Evolutionary conservation across 2,329 filamentous ascomycete species (phyloP).

Genomic region (Verticillium nonalfalfae): DNA sequence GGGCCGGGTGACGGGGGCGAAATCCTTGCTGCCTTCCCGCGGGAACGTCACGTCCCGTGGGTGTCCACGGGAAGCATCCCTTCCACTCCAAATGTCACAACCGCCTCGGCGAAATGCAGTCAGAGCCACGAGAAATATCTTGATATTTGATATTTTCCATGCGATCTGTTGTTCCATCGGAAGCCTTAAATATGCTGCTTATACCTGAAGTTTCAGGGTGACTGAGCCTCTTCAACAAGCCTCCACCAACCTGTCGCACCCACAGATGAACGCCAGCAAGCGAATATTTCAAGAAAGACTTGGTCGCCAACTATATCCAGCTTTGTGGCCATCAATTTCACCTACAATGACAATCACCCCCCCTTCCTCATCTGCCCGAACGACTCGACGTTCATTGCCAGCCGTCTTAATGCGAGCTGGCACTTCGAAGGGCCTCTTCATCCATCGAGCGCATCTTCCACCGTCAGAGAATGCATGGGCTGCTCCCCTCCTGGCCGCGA

Average conservation of each 20-base stretch:
- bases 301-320: neutral
- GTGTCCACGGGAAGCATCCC: neutral
- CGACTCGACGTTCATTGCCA: conserved; percentile 23
- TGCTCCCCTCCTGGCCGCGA: conserved; percentile 42
- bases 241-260: neutral
- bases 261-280: neutral
- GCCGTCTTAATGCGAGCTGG: conserved; percentile 58
- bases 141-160: neutral
- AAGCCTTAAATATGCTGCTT: neutral
- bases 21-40: neutral
- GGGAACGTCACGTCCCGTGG: neutral
- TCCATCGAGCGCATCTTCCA: conserved; percentile 48
- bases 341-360: conserved; percentile 5
- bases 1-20: neutral
- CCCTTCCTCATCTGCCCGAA: neutral
- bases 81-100: neutral
- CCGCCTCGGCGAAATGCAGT: neutral
- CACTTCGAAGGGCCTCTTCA: conserved; percentile 55
- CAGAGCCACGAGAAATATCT: neutral
- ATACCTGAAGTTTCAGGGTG: neutral
- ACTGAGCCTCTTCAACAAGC: neutral
- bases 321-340: neutral
- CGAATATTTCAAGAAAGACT: neutral
- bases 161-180: neutral
- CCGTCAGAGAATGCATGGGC: conserved; percentile 36